Evolutionary conservation across 257 asterid species (phyloP).

Genomic region (Solanum chiquidenum): DNA sequence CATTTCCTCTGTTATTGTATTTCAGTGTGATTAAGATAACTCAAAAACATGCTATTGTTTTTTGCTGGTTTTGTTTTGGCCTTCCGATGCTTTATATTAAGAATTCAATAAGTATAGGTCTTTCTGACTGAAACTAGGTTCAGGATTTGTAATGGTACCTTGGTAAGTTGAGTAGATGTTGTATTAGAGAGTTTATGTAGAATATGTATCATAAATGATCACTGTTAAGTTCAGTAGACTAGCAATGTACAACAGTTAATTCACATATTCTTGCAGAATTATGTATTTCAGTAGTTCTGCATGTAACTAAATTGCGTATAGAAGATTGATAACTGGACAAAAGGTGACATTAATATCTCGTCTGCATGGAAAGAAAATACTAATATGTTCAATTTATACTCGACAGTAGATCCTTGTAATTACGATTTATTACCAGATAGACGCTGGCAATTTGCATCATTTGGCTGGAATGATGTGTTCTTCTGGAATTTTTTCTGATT

Average conservation of each 20-base stretch:
- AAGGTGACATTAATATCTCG: background rate
- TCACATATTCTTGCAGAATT: background rate
- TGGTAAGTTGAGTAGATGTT: background rate
- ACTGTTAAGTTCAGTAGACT: background rate
- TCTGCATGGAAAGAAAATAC: background rate
- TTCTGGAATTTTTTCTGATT: background rate
- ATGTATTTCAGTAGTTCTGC: background rate
- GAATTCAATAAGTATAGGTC: background rate
- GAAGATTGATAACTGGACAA: background rate
- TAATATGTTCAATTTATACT: background rate
- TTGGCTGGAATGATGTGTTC: background rate
- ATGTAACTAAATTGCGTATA: background rate
- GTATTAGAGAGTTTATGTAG: background rate
- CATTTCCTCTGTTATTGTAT: background rate
- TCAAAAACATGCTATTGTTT: background rate
- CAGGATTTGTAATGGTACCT: background rate
- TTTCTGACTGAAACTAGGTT: background rate
- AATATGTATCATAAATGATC: background rate
- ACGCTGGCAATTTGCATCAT: background rate
- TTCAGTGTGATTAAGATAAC: background rate
- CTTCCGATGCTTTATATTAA: background rate
- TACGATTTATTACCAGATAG: background rate
- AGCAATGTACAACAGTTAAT: background rate
- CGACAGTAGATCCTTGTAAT: background rate
- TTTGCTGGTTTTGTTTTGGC: background rate